Evolutionary conservation across 805 yeast genomes (phyloP), one percentile per base, ranked within the genome.

Genomic region (Isabelozyma rhagii): DNA sequence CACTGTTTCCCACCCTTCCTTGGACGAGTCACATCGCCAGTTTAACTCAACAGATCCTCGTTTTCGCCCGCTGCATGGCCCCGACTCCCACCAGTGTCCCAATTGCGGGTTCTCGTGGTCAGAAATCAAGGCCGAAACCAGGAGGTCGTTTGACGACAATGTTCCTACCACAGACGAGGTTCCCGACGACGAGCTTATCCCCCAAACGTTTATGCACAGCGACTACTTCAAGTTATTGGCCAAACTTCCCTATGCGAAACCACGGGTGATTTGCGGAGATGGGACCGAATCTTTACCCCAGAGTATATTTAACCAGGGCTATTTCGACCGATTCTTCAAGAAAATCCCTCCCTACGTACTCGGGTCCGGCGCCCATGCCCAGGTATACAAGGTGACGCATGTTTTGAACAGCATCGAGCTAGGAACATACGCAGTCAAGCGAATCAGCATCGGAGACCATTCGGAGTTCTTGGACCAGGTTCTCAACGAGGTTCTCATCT

Each of bases 321-420:
- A 91, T 62, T 91, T 85, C 57, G 72, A 77, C 17, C 82, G 83
- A 49, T 87, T 91, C 62, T 91, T 91, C 68, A 76, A 72, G 40
- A 78, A 81, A 31, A 67, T 83, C 11, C 76, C 81, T 1, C 76
- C 76, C 0, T 67, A 51, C 28, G 68, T 79, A 2, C 67, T 91
- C 11, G 97, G 97, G 0, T 77, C 85, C 36, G 97, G 97, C 0
- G 87, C 96, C 5, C 82, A 89, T 56, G 96, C 96, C 0, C 81
- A 85, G 27, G 97, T 91, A 8, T 86, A 80, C 59, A 83, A 89
- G 61, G 97, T 91, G 5, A 89, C 84, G 50, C 97, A 91, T 63
- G 76, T 78, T n/a, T 68, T 92, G 38, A 85, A 87, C 51, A 84
- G 84, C 10, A 76, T 84, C 34, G 79, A 84, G 21, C 62, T 91